phyloP scores from a whole-genome alignment of 345 rosid species.

The Eucalyptus regnans region DNA sequence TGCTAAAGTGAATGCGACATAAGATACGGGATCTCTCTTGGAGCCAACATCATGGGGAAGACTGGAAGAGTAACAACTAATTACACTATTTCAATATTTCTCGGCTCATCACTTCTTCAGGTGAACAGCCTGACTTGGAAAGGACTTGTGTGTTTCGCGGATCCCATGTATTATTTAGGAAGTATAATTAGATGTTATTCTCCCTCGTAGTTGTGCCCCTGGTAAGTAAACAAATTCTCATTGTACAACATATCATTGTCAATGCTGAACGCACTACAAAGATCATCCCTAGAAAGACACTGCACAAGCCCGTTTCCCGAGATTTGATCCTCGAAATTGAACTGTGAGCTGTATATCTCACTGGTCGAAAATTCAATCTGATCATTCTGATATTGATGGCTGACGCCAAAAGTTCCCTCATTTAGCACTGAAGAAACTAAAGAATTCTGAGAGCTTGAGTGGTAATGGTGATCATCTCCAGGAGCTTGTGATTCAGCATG shows the following conservation, averaged over 20 bases:
- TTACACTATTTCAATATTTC: neutral
- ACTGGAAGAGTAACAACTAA: neutral
- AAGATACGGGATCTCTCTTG: neutral
- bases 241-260: constrained; percentile 23
- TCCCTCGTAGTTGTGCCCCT: neutral
- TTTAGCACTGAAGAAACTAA: neutral
- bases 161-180: neutral
- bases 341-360: constrained; percentile 27
- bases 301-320: constrained; percentile 26
- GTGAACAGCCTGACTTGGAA: neutral
- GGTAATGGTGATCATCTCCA: neutral
- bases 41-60: neutral
- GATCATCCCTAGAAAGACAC: constrained; percentile 17
- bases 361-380: constrained; percentile 8
- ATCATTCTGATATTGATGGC: constrained; percentile 3
- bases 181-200: constrained; percentile 10
- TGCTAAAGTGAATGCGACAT: neutral
- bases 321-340: constrained; percentile 35
- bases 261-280: constrained; percentile 24
- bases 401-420: constrained; percentile 10
- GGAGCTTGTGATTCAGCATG: neutral
- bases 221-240: neutral
- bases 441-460: constrained; percentile 9
- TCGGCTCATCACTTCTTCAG: neutral
- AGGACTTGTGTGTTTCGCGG: neutral